Evolutionary conservation across 2,329 filamentous ascomycete species (phyloP).

Genomic region (Penicillium sp.): DNA sequence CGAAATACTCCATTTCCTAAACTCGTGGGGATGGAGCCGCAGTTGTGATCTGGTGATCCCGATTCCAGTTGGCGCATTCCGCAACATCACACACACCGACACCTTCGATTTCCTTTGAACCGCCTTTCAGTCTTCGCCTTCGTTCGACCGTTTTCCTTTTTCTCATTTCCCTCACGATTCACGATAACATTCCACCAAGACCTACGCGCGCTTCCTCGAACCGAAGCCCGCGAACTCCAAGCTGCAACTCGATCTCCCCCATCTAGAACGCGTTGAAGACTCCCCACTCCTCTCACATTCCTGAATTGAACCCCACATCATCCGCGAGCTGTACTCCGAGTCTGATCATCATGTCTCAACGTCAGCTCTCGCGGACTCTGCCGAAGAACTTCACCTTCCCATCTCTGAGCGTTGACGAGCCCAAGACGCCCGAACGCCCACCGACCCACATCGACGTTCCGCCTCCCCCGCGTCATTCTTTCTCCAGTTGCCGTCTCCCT

Average conservation of each 20-base stretch:
- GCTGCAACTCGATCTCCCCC: background rate
- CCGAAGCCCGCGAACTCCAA: constrained; percentile 5
- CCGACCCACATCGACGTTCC: constrained; percentile 41
- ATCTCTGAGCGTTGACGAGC: constrained; percentile 34
- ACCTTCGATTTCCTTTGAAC: constrained; percentile 18
- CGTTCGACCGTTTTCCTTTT: constrained; percentile 16
- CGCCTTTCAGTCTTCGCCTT: constrained; percentile 13
- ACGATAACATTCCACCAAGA: constrained; percentile 19
- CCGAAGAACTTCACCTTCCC: constrained; percentile 50
- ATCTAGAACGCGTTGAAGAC: background rate
- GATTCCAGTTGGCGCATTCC: constrained; percentile 27
- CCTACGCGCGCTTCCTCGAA: constrained; percentile 13
- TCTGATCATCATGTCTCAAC: constrained; percentile 36
- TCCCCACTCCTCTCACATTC: constrained; percentile 4
- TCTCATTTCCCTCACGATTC: constrained; percentile 17
- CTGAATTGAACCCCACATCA: constrained; percentile 3
- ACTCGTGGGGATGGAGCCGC: constrained; percentile 24
- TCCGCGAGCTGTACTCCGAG: background rate
- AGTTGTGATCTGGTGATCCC: constrained; percentile 29
- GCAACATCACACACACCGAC: constrained; percentile 10
- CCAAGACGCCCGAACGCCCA: constrained; percentile 45
- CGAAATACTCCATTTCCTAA: constrained; percentile 18
- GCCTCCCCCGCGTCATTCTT: constrained; percentile 46
- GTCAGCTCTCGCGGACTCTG: constrained; percentile 46
- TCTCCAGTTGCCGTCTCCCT: constrained; percentile 42